Base-by-base conservation (phyloP, 2,329 filamentous ascomycete genomes). In the Alternaria atra region DNA sequence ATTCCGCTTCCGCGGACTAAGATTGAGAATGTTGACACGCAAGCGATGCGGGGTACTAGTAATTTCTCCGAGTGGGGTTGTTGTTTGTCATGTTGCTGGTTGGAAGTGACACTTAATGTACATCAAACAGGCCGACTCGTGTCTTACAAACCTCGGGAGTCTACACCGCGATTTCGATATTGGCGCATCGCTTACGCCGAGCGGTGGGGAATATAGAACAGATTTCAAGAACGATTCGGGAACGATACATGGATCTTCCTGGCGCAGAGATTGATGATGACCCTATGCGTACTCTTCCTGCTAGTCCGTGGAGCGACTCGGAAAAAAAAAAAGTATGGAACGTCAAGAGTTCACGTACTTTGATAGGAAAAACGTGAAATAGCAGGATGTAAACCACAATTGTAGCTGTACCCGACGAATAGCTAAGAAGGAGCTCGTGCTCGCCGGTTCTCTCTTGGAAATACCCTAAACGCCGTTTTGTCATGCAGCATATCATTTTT, bases 71-170 rank as follows among this genome's bases (percentile, higher is more conserved):
- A 25, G 20, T 25, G 39, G 39, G 39, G 20, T 12, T 23, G 5
- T 25, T 6, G 39, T 25, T 25, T 42, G 39, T 42, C 39, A 42
- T 25, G 39, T 42, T 42, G 20, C 20, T 42, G 20, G 39, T 25
- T 23, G 12, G 23, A 25, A 15, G 32, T 25, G 34, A 25, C 20
- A 35, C 30, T 50, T 50, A 35, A 50, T 50, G 46, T 50, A 50
- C 46, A 50, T 50, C 30, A 50, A 50, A 50, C 46, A 50, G 52
- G 46, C 23, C 46, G 46, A 50, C 23, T 50, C 32, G n/a, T 50
- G 46, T 48, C 30, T 23, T 34, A 9, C 17, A 50, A 7, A 50
- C 20, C 13, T 50, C 12, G 55, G 30, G 15, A 15, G 34, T 6
- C n/a, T 10, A 39, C n/a, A 39, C 37, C 37, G 12, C 12, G 40